Base-by-base conservation (phyloP, 345 rosid genomes). In the Bruguiera parviflora region DNA sequence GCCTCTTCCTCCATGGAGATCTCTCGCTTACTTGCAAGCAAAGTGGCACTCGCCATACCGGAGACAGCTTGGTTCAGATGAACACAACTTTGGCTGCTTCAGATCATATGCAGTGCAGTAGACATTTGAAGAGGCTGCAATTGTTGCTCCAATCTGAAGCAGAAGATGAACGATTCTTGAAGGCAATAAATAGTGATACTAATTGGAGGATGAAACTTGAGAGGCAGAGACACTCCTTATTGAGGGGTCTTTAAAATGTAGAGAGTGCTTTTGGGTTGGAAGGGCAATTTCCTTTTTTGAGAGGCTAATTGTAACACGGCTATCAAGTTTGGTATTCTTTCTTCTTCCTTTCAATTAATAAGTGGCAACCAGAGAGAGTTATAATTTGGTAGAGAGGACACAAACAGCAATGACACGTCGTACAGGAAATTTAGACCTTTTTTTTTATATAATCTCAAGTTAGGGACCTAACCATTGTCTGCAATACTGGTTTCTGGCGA, bases 1-100 rank as follows among this genome's bases (percentile, higher is more conserved):
- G 98, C 93, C 95, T 19, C 81, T 94, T 53, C 98, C 98, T 72
- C 98, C 98, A 0, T 94, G 98, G 98, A 87, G 98, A 73, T 91
- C 98, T 5, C 79, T 91, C 6, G 85, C 87, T 61, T 91, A 94
- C 73, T 77, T 94, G 81, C 86, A 85, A 70, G 91, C 96, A 4
- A 91, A 94, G 78, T 94, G 98, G 98, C 79, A 78, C 64, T 89
- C 97, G 0, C 87, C 86, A 0, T 76, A 84, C 77, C 83, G 83
- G 74, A 84, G 97, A 31, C 84, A 69, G 75, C 72, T 84, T 6
- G 58, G 63, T 66, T 91, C 83, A 0, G 81, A 79, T 31, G 78
- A 77, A 9, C 81, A 71, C 57, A 69, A 74, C 57, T 70, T 74
- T 28, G 67, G 74, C 10, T 22, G 67, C 70, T 24, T 63, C 62